Evolutionary conservation across 441 rosid species (phyloP).

Genomic region (Corymbia citriodora): DNA sequence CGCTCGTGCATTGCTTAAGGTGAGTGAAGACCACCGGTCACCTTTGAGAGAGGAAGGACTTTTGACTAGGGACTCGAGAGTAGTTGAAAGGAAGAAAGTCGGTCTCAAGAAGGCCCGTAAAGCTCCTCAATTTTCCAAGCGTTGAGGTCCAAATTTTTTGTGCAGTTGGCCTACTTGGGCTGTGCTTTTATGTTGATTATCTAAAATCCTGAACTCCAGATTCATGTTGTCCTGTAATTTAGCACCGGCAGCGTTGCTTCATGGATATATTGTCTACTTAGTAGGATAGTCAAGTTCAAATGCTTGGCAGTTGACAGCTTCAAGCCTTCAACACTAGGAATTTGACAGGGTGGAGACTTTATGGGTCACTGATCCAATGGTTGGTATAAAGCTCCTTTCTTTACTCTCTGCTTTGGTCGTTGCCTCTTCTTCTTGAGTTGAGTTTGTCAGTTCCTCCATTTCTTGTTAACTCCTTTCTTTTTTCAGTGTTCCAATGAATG

Average conservation of each 20-base stretch:
- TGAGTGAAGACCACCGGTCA: constrained; percentile 60
- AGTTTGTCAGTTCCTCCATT: not conserved
- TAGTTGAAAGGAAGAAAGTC: constrained; percentile 92
- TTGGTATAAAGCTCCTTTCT: not conserved
- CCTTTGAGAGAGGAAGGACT: constrained; percentile 81
- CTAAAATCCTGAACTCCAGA: not conserved
- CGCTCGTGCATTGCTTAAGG: constrained; percentile 85
- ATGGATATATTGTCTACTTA: not conserved
- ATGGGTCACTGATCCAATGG: not conserved
- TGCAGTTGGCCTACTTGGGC: not conserved
- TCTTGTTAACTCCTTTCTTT: not conserved
- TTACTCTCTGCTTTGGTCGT: not conserved
- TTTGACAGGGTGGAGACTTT: not conserved
- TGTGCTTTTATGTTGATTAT: not conserved
- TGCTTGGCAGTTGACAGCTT: not conserved
- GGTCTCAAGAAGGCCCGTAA: constrained; percentile 98
- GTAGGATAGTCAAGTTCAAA: not conserved
- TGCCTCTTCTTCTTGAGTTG: not conserved
- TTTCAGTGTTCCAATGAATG: not conserved
- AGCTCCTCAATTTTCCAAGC: constrained; percentile 89
- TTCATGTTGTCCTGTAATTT: not conserved
- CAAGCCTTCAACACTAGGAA: not conserved
- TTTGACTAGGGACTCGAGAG: constrained; percentile 81
- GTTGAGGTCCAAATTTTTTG: constrained; percentile 29
- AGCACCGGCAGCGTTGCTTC: not conserved